These are phyloP conservation scores for Aureobasidium vineae DNA, from an alignment of 2,329 filamentous ascomycete genomes.

Conservation along the genomic window DNA sequence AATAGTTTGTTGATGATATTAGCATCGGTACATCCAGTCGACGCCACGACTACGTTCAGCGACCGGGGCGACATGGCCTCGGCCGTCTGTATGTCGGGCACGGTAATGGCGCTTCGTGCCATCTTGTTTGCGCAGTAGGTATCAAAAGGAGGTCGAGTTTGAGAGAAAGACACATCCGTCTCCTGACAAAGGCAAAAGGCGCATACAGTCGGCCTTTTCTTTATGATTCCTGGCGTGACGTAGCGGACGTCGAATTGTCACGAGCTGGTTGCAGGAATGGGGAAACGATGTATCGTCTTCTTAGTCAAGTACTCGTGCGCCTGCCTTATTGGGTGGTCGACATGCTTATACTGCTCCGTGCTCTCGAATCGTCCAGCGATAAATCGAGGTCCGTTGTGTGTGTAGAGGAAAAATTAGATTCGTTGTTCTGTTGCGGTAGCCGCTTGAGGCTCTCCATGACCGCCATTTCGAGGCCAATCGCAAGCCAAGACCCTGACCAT, in stretches of 20 bases:
- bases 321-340: not conserved
- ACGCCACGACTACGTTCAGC: slow-evolving; percentile 40
- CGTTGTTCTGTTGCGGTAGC: slow-evolving; percentile 12
- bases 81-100: slow-evolving; percentile 24
- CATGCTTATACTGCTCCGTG: not conserved
- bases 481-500: slow-evolving; percentile 11
- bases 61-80: slow-evolving; percentile 26
- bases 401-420: not conserved
- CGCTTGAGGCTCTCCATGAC: slow-evolving; percentile 23
- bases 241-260: slow-evolving; percentile 13
- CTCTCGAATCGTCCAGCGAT: slow-evolving; percentile 13
- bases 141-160: not conserved
- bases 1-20: slow-evolving; percentile 37
- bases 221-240: slow-evolving; percentile 22
- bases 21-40: slow-evolving; percentile 37
- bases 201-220: slow-evolving; percentile 25
- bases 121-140: not conserved
- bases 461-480: slow-evolving; percentile 13
- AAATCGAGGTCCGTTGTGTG: not conserved
- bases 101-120: slow-evolving; percentile 22
- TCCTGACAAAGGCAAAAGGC: slow-evolving; percentile 1
- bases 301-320: slow-evolving; percentile 1
- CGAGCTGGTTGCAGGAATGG: slow-evolving; percentile 16
- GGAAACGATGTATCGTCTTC: not conserved
- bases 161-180: not conserved